Evolutionary conservation across 306 rosid genomes (phyloP), one percentile per base, ranked within the genome.

Genomic region (Herpetospermum pedunculosum): DNA sequence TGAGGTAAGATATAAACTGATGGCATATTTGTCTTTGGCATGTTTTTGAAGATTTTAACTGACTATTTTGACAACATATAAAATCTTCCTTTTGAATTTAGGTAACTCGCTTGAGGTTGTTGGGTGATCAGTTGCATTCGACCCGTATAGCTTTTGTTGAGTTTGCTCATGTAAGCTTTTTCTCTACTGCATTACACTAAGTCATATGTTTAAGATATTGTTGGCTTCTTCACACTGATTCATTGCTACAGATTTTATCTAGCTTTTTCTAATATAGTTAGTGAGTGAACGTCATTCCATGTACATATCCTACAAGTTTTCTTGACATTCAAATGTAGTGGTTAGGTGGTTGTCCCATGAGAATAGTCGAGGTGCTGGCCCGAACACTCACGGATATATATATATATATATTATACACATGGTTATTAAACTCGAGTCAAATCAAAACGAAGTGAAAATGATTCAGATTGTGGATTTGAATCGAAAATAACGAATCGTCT

Each of bases 101-200:
- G 99, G 97, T 94, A 79, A 88, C 87, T 1, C 97, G 99, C 80
- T 73, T 94, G 90, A 94, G 99, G 95, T 87, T 94, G 82, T 85
- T 94, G 85, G 99, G 99, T 58, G 99, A 94, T 83, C 94, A 89
- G 76, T 88, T 86, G 87, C 99, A 94, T 79, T 88, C 95, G 60
- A 94, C 99, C 47, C 97, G 99, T 79, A 91, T 94, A 84, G 99
- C 97, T 81, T 94, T 94, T 80, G 99, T 94, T 69, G 99, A 94
- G 77, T 94, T 94, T 81, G 88, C 86, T 57, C 32, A 89, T 81
- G 99, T 86, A 76, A 73, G 84, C 53, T 34, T 47, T 76, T 76
- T 76, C 41, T 75, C 21, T 28, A 25, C 16, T n/a, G 4, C 30
- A 14, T 69, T 46, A 44, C 35, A 2, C 49, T 14, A 38, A 15